Evolutionary conservation across 805 yeast genomes (phyloP), one percentile per base, ranked within the genome.

Genomic region (Wickerhamomyces bisporus): DNA sequence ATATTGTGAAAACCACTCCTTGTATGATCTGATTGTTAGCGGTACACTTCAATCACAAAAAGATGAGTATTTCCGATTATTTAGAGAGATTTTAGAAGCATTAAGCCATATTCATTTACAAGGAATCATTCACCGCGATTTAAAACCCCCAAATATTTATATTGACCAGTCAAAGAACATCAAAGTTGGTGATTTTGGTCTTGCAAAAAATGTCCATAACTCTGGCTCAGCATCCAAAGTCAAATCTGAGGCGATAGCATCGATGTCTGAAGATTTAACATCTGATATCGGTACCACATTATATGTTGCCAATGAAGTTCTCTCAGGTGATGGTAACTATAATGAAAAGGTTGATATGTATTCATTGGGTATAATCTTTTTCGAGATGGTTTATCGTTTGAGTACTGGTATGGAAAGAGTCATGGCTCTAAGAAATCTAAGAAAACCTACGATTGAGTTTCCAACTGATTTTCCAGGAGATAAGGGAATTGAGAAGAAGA

Each of bases 321-420:
- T 85, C 7, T 68, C 73, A 14, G 93, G 93, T 1, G 70, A 67
- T 31, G 81, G 81, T 3, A 66, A 73, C n/a, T 93, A 93, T 57
- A 81, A 91, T 55, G 96, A 86, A 46, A 93, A 93, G 49, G 95
- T 93, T 27, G 99, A 93, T 58, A 81, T 93, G 84, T 93, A 88
- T 57, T 88, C 98, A 0, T 63, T 93, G 29, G 99, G 99, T 3
- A 78, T 93, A 26, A 93, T 93, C 1, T 87, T 93, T 55, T 93
- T 93, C 58, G 98, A 93, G 57, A 93, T 93, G 98, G 75, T 87
- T 21, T 87, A 80, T 56, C 70, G 81, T 1, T 70, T 91, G 50
- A 69, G 71, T n/a, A 93, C 99, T 0, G 89, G 87, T 2, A 93
- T 93, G 97, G 99, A 93, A 57, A 71, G 98, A 36, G 87, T 83